Percentiles rank a stretch among this genome's conserved stretches.
phyloP scores from a whole-genome alignment of 805 yeast species.

The Lipomyces mesembrius region DNA sequence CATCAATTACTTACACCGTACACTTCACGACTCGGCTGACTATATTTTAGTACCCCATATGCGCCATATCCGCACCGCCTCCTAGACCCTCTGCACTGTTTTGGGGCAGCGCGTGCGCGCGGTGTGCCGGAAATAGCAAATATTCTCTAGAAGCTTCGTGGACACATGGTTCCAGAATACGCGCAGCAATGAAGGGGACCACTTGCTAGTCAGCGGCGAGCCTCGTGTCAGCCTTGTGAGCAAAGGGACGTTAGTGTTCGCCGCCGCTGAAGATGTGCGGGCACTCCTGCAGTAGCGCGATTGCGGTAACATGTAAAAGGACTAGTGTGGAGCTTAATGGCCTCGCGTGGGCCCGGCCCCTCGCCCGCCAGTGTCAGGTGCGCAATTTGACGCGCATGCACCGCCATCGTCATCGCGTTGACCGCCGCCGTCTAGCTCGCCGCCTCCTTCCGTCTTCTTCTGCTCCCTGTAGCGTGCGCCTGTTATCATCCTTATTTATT shows the following conservation, averaged over 20 bases:
- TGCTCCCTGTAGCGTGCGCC: neutral
- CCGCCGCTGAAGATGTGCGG: neutral
- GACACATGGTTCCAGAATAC: neutral
- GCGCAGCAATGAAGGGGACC: neutral
- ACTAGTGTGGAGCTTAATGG: neutral
- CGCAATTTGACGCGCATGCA: neutral
- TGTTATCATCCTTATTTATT: neutral
- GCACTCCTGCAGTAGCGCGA: neutral
- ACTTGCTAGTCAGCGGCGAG: neutral
- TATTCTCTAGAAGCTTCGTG: neutral
- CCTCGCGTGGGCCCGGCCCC: neutral
- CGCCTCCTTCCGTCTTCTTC: constrained; percentile 5
- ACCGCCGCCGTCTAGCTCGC: neutral
- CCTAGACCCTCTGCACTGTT: neutral
- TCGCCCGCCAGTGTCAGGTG: neutral
- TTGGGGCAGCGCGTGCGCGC: neutral
- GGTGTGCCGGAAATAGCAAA: neutral
- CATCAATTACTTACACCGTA: neutral
- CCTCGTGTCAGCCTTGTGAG: neutral
- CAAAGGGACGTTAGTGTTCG: neutral
- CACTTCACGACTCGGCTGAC: neutral
- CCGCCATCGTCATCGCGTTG: constrained; percentile 11
- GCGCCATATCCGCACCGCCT: neutral
- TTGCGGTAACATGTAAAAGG: neutral
- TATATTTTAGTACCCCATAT: neutral